A percentile compares a stretch with the other conserved stretches of the same genome.
Evolutionary conservation across 306 rosid genomes (phyloP).

Genomic region (Inga oerstediana): DNA sequence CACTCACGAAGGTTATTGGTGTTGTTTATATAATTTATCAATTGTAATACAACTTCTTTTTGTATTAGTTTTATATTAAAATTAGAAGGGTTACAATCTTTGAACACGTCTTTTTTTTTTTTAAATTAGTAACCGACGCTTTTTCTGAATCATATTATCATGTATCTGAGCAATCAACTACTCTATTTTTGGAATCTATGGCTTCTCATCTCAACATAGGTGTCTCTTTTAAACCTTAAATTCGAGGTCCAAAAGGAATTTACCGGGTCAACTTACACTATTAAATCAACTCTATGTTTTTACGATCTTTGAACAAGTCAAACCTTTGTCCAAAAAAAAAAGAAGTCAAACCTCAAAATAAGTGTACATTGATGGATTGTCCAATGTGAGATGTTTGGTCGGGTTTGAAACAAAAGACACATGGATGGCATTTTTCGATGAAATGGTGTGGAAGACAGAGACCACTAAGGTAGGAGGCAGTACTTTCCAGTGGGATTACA

Average conservation of each 20-base stretch:
- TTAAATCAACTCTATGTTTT: too few species aligned
- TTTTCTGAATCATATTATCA: too few species aligned
- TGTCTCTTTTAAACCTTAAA: too few species aligned
- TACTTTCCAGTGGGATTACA: neutral
- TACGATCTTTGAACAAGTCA: neutral
- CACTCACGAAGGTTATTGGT: too few species aligned
- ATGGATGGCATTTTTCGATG: neutral
- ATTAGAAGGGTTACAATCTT: neutral
- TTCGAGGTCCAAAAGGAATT: accelerated
- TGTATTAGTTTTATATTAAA: too few species aligned
- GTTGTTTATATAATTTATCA: too few species aligned
- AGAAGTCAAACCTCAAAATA: neutral
- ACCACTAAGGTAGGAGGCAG: neutral
- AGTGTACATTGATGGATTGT: neutral
- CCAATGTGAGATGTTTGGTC: neutral
- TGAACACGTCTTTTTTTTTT: neutral
- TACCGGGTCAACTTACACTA: accelerated
- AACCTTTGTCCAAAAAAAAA: too few species aligned
- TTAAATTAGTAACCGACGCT: too few species aligned
- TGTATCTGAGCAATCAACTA: accelerated
- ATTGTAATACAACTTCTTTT: neutral
- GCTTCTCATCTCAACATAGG: too few species aligned
- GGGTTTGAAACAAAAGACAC: neutral
- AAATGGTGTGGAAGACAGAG: neutral
- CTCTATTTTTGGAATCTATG: too few species aligned